Conservation (phyloP, 805 yeast species). For the Millerozyma acaciae region DNA sequence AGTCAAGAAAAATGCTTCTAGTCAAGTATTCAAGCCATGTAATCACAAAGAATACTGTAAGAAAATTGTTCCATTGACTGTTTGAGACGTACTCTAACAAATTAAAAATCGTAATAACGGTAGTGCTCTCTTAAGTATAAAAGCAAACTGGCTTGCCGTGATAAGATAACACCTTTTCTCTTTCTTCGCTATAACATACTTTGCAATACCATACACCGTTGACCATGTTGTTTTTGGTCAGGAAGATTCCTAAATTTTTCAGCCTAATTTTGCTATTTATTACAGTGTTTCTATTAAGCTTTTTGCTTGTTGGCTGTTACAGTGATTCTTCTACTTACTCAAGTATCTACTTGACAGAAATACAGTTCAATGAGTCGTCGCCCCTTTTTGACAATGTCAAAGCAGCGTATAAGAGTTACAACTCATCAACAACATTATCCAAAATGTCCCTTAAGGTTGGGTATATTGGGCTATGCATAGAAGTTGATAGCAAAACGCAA, state of each 20-base stretch:
- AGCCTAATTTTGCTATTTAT: constrained; percentile 43
- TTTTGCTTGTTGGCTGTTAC: constrained; percentile 55
- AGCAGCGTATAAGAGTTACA: constrained; percentile 28
- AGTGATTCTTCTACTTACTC: constrained; percentile 38
- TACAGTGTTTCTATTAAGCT: constrained; percentile 47
- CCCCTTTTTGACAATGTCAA: constrained; percentile 38
- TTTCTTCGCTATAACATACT: too few relatives aligned
- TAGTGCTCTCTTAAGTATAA: too few relatives aligned
- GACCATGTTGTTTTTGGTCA: constrained; percentile 7
- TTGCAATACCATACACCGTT: neutral
- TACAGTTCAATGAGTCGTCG: constrained; percentile 45
- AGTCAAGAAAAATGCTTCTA: too few relatives aligned
- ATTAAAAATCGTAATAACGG: too few relatives aligned
- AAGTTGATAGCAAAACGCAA: constrained; percentile 23
- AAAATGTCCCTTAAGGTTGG: constrained; percentile 48
- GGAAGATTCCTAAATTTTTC: constrained; percentile 36
- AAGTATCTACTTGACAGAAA: constrained; percentile 47
- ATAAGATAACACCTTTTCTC: too few relatives aligned
- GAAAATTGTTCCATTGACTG: too few relatives aligned
- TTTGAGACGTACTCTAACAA: too few relatives aligned
- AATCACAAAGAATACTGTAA: too few relatives aligned
- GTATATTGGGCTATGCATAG: constrained; percentile 55
- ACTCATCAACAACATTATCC: constrained; percentile 29
- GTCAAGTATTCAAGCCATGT: too few relatives aligned
- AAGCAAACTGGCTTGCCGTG: too few relatives aligned